phyloP scores from a whole-genome alignment of 2,329 filamentous ascomycete species.

The Colletotrichum cereale region DNA sequence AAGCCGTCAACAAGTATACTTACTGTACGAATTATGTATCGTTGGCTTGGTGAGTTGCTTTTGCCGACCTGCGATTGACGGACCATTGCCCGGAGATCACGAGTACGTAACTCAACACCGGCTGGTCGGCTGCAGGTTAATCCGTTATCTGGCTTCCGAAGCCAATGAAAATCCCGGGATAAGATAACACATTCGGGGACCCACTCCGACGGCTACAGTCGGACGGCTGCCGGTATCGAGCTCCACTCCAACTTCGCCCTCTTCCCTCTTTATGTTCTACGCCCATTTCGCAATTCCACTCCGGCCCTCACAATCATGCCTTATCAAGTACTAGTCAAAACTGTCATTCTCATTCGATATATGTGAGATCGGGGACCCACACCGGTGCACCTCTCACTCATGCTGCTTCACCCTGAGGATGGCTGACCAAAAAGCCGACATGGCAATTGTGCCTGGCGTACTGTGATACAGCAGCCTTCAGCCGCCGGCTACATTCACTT shows the following conservation, averaged over 20 bases:
- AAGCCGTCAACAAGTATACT: not conserved
- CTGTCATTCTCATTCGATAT: constrained; percentile 5
- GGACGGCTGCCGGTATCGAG: not conserved
- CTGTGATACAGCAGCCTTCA: not conserved
- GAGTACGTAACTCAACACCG: not conserved
- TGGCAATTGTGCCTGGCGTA: not conserved
- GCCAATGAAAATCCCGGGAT: constrained; percentile 1
- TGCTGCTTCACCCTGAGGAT: constrained; percentile 1
- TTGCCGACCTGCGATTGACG: constrained; percentile 21
- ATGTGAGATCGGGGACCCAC: constrained; percentile 36
- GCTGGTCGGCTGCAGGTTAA: not conserved
- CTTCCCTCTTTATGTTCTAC: not conserved
- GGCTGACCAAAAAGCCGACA: constrained; percentile 30
- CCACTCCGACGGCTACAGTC: constrained; percentile 35
- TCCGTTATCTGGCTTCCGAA: fast-evolving
- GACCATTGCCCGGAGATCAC: not conserved
- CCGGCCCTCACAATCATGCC: not conserved
- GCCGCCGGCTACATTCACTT: not conserved
- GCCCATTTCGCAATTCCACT: constrained; percentile 19
- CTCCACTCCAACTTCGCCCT: not conserved
- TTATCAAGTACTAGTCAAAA: constrained; percentile 33
- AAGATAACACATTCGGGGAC: constrained; percentile 21
- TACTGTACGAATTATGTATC: not conserved
- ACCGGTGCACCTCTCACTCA: constrained; percentile 1
- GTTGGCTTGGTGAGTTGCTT: not conserved